These are phyloP conservation scores for Dissophora globulifera DNA, from an alignment of 192 early-diverging fungal species.

Conservation along the genomic window DNA sequence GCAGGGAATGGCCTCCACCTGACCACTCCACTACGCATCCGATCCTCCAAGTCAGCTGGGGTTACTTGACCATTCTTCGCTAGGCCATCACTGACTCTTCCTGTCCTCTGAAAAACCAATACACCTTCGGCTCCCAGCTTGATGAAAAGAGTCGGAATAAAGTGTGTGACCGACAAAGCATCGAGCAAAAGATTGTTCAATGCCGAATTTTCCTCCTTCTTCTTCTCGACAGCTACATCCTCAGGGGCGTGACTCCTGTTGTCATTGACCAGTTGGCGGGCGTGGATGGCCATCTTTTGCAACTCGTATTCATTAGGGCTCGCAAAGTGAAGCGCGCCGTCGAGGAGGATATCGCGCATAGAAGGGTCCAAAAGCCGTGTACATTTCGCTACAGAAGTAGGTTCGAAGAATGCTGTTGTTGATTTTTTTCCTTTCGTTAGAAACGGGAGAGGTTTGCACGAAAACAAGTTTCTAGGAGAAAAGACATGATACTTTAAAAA, in stretches of 20 bases:
- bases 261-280: slow-evolving; percentile 39
- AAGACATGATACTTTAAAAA: slow-evolving; percentile 9
- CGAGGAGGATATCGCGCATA: slow-evolving; percentile 12
- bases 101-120: slow-evolving; percentile 43
- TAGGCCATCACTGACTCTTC: slow-evolving; percentile 1
- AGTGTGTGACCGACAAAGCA: slow-evolving; percentile 55
- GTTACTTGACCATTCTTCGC: not conserved
- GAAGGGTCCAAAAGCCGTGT: slow-evolving; percentile 54
- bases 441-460: no score
- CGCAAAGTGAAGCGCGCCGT: slow-evolving; percentile 58
- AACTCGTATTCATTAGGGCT: slow-evolving; percentile 85
- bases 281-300: slow-evolving; percentile 60
- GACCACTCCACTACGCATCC: not conserved
- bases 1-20: slow-evolving; percentile 50
- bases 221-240: not conserved
- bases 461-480: no score
- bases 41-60: not conserved
- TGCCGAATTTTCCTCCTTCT: not conserved
- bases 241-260: slow-evolving; percentile 20
- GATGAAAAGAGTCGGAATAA: slow-evolving; percentile 68
- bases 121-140: slow-evolving; percentile 78
- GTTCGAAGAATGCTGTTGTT: slow-evolving; percentile 81
- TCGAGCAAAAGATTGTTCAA: slow-evolving; percentile 10
- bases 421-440: no score
- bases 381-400: slow-evolving; percentile 90